Base-by-base conservation (phyloP, 2,329 filamentous ascomycete species). In the Paracoccidioides brasiliensis region DNA sequence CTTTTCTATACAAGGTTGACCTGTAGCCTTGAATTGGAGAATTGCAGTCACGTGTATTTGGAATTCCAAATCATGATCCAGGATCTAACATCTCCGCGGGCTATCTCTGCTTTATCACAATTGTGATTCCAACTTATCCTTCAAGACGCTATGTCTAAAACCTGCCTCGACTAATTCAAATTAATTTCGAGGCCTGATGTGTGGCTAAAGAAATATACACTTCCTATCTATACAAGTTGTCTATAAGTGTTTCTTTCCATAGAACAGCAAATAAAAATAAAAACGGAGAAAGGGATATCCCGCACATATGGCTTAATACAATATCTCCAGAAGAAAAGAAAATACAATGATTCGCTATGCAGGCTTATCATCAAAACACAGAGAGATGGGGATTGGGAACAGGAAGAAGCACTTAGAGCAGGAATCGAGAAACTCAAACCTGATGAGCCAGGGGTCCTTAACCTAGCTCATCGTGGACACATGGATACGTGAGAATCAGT, bases 401-500 rank as follows among this genome's bases (percentile, higher is more conserved):
- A 51, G 37, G 6, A 28, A 33, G 10, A 33, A 32, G 38, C 22
- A 2, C 2, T 22, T 22, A 22, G 2, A 22, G 22, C 22, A 22
- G 15, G 10, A 14, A 14, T 3, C 35, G 32, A 5, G n/a, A n/a
- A 32, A 28, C 15, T n/a, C 3, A 4, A 41, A 9, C 5, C 33
- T 4, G 15, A 50, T 9, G 15, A n/a, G 33, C 9, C n/a, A n/a
- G 14, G 32, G 7, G 15, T 28, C 3, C 12, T 15, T 49, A 49
- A 30, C 10, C n/a, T 46, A n/a, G 38, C 12, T 32, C 3, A 35
- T 10, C n/a, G 14, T 5, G 37, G 8, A 10, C 45, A 7, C 32
- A 49, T 38, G n/a, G n/a, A 22, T 38, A 49, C 33, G 10, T 10
- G n/a, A 40, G 45, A 51, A 37, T 49, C 54, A 52, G 38, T 61